phyloP scores from a whole-genome alignment of 169 alveolate genomes.

The Sarcocystis neurona region DNA sequence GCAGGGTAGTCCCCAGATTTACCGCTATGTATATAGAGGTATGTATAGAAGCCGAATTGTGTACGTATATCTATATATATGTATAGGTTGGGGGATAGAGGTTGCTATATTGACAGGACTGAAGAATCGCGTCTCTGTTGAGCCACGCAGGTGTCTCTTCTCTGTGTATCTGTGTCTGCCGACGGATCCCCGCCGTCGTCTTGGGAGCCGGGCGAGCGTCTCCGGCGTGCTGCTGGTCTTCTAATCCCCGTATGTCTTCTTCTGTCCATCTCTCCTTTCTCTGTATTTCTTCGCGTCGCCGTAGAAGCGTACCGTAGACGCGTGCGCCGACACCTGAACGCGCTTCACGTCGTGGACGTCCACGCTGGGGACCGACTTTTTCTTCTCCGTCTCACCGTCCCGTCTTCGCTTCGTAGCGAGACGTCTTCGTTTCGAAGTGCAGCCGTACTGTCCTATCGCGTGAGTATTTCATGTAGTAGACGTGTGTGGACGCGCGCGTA shows the following conservation, averaged over 20 bases:
- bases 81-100: too few species aligned
- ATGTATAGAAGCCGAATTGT: too few species aligned
- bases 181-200: neutral
- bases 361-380: neutral
- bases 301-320: neutral
- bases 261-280: neutral
- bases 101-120: too few species aligned
- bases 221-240: neutral
- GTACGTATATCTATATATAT: too few species aligned
- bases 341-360: neutral
- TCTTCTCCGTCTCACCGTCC: neutral
- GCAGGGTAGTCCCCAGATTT: too few species aligned
- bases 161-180: neutral
- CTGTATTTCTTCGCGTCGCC: neutral
- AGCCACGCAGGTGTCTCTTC: neutral
- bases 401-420: too few species aligned
- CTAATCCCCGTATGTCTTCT: neutral
- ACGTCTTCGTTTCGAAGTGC: too few species aligned
- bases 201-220: neutral
- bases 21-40: too few species aligned
- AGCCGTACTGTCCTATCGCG: too few species aligned
- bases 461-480: too few species aligned
- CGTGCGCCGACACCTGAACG: neutral
- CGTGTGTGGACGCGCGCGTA: too few species aligned
- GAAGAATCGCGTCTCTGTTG: too few species aligned